These are phyloP conservation scores for Penicillium desertorum DNA, from an alignment of 495 filamentous ascomycete genomes.

Conservation along the genomic window DNA sequence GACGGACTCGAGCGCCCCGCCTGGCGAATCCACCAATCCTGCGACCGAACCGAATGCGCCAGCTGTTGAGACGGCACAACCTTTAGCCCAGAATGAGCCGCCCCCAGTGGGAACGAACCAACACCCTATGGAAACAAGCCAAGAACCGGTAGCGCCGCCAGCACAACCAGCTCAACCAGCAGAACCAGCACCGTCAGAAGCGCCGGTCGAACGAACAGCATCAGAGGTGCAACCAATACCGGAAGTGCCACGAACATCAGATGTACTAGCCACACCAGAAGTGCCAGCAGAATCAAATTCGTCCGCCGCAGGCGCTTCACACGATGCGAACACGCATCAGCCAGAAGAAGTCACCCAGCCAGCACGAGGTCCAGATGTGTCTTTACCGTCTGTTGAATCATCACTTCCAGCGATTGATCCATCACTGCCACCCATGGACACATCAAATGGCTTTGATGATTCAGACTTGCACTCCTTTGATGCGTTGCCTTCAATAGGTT, in stretches of 20 bases:
- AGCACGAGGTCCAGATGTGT: slow-evolving; percentile 13
- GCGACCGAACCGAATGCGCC: slow-evolving; percentile 26
- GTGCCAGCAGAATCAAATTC: background rate
- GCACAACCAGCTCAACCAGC: background rate
- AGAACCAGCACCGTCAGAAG: background rate
- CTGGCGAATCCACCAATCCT: slow-evolving; percentile 33
- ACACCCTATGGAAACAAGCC: slow-evolving; percentile 3
- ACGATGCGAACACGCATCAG: slow-evolving; percentile 6
- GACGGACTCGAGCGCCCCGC: slow-evolving; percentile 30
- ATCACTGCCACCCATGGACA: slow-evolving; percentile 19
- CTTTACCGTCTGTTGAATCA: slow-evolving; percentile 20
- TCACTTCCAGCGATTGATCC: slow-evolving; percentile 27
- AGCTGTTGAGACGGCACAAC: slow-evolving; percentile 18
- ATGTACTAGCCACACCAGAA: background rate
- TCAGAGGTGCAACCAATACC: background rate
- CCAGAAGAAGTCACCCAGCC: slow-evolving; percentile 11
- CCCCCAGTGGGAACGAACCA: slow-evolving; percentile 13
- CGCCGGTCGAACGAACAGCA: background rate
- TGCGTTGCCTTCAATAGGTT: slow-evolving; percentile 32
- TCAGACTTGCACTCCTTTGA: slow-evolving; percentile 38
- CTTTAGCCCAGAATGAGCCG: slow-evolving; percentile 9
- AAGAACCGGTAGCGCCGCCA: background rate
- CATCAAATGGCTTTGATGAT: slow-evolving; percentile 27
- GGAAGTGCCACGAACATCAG: background rate
- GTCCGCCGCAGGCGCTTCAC: slow-evolving; percentile 5